Evolutionary conservation across 2,329 filamentous ascomycete species (phyloP).

Genomic region (Aspergillus sp.): DNA sequence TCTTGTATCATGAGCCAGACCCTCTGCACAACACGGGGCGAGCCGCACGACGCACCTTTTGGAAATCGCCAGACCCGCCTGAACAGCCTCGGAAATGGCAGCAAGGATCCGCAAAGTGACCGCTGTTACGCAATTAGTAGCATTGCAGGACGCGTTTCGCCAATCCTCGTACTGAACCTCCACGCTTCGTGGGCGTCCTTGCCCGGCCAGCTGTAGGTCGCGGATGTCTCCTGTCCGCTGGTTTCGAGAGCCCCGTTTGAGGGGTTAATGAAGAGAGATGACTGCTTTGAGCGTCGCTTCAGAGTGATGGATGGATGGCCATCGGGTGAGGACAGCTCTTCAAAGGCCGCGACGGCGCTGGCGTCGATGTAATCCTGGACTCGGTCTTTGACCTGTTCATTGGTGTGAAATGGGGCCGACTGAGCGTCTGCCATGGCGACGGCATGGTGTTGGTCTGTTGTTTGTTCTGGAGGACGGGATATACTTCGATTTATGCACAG

Average conservation of each 20-base stretch:
- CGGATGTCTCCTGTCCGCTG: slow-evolving; percentile 9
- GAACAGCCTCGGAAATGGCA: slow-evolving; percentile 45
- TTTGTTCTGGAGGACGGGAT: neutral
- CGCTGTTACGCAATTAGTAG: slow-evolving; percentile 28
- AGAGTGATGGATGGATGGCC: slow-evolving; percentile 21
- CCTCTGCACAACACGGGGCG: too few species aligned
- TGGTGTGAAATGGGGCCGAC: too few species aligned
- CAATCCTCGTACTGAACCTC: slow-evolving; percentile 33
- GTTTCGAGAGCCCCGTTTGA: slow-evolving; percentile 20
- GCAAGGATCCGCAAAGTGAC: slow-evolving; percentile 48
- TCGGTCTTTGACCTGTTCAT: slow-evolving; percentile 8
- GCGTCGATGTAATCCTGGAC: slow-evolving; percentile 23
- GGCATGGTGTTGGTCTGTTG: too few species aligned
- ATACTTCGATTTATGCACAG: neutral
- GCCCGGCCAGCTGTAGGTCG: slow-evolving; percentile 47
- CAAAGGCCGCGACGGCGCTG: slow-evolving; percentile 15
- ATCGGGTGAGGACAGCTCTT: slow-evolving; percentile 17
- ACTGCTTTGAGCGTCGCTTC: slow-evolving; percentile 15
- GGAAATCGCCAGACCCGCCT: slow-evolving; percentile 41
- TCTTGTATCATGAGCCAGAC: slow-evolving; percentile 34
- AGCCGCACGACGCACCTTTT: too few species aligned
- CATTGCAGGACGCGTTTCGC: slow-evolving; percentile 4
- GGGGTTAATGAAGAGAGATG: slow-evolving; percentile 19
- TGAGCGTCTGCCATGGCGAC: too few species aligned
- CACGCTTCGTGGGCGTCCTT: slow-evolving; percentile 47